Evolutionary conservation across 495 filamentous ascomycete species (phyloP).

Genomic region (Aspergillus cristatus): DNA sequence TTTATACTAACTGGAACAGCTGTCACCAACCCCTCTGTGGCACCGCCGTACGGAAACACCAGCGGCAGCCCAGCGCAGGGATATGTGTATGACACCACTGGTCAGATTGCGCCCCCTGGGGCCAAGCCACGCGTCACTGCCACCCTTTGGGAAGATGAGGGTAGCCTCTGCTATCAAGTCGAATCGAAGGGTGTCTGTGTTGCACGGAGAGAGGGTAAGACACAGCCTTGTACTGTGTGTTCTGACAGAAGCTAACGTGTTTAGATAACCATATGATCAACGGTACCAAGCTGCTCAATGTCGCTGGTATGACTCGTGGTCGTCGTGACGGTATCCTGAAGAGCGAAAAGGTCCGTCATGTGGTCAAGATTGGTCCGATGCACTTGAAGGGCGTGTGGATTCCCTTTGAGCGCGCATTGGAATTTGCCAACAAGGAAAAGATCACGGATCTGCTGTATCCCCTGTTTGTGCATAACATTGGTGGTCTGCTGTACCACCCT

Average conservation of each 20-base stretch:
- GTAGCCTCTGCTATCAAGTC: constrained; percentile 95
- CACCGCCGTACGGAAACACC: constrained; percentile 38
- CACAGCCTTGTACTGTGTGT: too few relatives aligned
- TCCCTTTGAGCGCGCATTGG: constrained; percentile 88
- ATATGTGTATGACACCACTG: constrained; percentile 66
- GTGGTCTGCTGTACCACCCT: constrained; percentile 86
- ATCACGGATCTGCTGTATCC: constrained; percentile 95
- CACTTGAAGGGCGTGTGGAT: constrained; percentile 99
- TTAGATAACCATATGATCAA: constrained; percentile 99
- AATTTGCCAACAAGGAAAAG: constrained; percentile 99
- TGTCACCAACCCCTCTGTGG: constrained; percentile 41
- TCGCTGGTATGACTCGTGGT: constrained; percentile 95
- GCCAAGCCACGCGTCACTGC: constrained; percentile 98
- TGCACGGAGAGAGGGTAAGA: constrained; percentile 81
- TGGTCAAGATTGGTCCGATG: constrained; percentile 99
- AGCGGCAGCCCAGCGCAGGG: constrained; percentile 45
- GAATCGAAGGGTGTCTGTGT: constrained; percentile 96
- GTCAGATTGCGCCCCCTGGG: constrained; percentile 89
- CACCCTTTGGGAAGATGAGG: constrained; percentile 97
- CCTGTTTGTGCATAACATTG: constrained; percentile 96
- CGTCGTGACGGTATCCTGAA: constrained; percentile 94
- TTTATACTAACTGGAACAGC: too few relatives aligned
- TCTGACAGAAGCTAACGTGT: too few relatives aligned
- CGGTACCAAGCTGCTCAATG: constrained; percentile 92
- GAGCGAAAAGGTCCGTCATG: constrained; percentile 92